Evolutionary conservation across 257 asterid species (phyloP), one percentile per base, ranked within the genome.

Genomic region (Scutellaria minor): DNA sequence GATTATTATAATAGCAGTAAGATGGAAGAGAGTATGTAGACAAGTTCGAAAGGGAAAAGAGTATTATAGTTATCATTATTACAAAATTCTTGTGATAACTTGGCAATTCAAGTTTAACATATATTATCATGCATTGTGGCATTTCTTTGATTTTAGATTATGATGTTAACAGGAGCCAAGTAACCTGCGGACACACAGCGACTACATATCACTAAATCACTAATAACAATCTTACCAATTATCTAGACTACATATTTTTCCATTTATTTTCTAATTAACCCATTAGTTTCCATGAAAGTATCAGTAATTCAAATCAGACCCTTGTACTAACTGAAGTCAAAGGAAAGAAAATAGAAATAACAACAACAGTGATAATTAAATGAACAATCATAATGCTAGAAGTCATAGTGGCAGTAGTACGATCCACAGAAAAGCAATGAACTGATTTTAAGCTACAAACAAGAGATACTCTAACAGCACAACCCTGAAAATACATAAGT

Each of bases 361-460:
- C 35, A 48, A 58, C 14, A 57, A 9, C 7, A 58, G 31, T 9
- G 45, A 47, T 20, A n/a, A 12, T 9, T 2, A 40, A 5, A 12
- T 52, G 0, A 45, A 31, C 41, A 71, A 37, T 31, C 15, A 27
- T 11, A 58, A 14, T 18, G 27, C 18, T 45, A 61, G 31, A 45
- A 9, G 13, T 53, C 20, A 46, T 22, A 46, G 13, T 44, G 24
- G 22, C 39, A 24, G 47, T 27, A 75, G 27, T 40, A 66, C 27
- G 12, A 64, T 46, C 47, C 45, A 50, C 44, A 41, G 40, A 35
- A 47, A 56, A 66, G 37, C 57, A 68, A 53, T 46, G 31, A 65
- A 74, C 27, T n/a, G n/a, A n/a, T n/a, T n/a, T 24, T 77, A 56
- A 50, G 68, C 59, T 64, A 73, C 74, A 69, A 74, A 24, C 18